Evolutionary conservation across 805 yeast species (phyloP).

Genomic region (Metschnikowia lachancei): DNA sequence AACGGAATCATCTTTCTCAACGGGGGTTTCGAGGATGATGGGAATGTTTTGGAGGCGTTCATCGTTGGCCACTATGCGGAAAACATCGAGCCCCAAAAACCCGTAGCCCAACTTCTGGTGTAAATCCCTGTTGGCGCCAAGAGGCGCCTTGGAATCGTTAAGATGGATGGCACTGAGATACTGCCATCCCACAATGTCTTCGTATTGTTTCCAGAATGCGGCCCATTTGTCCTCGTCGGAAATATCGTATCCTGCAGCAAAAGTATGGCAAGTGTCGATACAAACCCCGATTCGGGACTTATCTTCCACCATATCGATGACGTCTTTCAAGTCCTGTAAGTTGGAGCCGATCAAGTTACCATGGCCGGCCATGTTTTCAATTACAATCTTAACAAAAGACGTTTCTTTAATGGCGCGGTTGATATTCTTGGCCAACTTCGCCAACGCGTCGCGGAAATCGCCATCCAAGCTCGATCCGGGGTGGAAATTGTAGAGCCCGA

Average conservation of each 20-base stretch:
- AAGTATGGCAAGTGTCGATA: constrained; percentile 92
- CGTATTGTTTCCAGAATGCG: constrained; percentile 75
- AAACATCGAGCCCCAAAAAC: constrained; percentile 81
- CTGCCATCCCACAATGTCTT: constrained; percentile 66
- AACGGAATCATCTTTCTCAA: constrained; percentile 55
- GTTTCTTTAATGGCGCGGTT: constrained; percentile 78
- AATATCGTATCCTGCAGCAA: constrained; percentile 94
- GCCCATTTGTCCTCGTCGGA: constrained; percentile 55
- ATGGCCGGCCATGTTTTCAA: constrained; percentile 98
- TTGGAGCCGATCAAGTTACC: constrained; percentile 85
- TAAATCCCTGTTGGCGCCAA: constrained; percentile 84
- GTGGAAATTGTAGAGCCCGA: constrained; percentile 88
- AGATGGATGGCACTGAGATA: constrained; percentile 80
- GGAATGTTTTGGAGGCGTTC: constrained; percentile 64
- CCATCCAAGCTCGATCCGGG: constrained; percentile 83
- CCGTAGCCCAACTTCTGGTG: constrained; percentile 91
- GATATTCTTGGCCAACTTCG: constrained; percentile 71
- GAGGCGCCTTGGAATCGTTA: constrained; percentile 93
- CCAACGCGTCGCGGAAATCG: constrained; percentile 62
- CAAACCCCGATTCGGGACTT: constrained; percentile 92
- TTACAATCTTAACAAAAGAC: constrained; percentile 74
- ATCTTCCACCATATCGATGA: constrained; percentile 75
- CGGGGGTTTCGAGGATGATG: constrained; percentile 85
- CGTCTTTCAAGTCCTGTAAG: constrained; percentile 69
- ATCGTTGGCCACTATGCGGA: constrained; percentile 73